These are phyloP conservation scores for Cymbopogon citratus DNA, from an alignment of 176 grass and related monocot genomes.

Conservation along the genomic window DNA sequence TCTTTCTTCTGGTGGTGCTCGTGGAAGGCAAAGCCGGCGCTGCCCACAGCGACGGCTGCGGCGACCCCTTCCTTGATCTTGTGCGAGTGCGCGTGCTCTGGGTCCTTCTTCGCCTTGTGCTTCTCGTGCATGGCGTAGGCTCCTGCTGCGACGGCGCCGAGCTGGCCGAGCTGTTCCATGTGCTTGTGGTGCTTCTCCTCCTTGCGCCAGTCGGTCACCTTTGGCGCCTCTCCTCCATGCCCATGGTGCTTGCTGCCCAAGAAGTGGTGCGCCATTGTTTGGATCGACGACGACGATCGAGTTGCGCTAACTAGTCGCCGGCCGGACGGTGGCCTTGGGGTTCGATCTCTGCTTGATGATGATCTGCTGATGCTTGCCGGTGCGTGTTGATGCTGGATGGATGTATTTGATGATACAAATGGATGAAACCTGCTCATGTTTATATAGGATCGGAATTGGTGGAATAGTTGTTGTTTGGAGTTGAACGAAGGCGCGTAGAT, in stretches of 20 bases:
- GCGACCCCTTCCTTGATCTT: too few species aligned
- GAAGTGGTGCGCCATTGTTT: constrained; percentile 5
- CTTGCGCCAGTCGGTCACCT: too few species aligned
- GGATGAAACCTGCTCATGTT: neutral
- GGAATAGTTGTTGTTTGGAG: too few species aligned
- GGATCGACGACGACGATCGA: neutral
- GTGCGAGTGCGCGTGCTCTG: too few species aligned
- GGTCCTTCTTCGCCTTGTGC: too few species aligned
- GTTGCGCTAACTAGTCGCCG: neutral
- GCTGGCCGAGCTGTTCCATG: too few species aligned
- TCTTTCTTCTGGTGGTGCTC: too few species aligned
- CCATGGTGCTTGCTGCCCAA: neutral
- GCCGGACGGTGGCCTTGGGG: neutral
- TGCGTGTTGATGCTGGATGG: neutral
- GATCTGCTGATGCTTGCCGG: neutral
- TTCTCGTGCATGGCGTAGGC: too few species aligned
- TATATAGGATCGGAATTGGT: neutral
- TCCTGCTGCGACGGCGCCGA: too few species aligned
- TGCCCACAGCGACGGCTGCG: too few species aligned
- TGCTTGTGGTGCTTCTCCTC: too few species aligned
- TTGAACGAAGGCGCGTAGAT: neutral
- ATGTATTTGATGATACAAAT: neutral
- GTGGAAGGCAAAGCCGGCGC: too few species aligned
- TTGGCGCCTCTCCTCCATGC: neutral
- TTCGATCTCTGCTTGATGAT: neutral